Conservation (phyloP, 2,329 filamentous ascomycete genomes). For the Xylariaceae sp. region DNA sequence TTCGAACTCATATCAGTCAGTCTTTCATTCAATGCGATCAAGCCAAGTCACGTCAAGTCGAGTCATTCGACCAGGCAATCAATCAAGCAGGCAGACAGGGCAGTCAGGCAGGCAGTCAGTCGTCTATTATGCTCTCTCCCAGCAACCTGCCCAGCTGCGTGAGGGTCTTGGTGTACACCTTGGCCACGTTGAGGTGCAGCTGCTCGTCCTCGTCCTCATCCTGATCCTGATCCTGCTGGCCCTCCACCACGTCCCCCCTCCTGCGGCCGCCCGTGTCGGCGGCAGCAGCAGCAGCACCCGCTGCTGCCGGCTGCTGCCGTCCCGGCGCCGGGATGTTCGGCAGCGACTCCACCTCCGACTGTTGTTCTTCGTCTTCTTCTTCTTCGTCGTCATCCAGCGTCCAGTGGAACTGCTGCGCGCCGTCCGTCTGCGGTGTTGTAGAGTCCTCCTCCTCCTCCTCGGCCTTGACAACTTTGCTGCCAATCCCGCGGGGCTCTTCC, state of each 20-base stretch:
- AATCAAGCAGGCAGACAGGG: no score
- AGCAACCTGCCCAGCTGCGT: conserved; percentile 31
- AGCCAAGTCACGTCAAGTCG: no score
- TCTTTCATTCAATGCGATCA: no score
- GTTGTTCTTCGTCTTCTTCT: conserved; percentile 23
- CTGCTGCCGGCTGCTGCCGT: background rate
- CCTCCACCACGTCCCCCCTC: conserved; percentile 6
- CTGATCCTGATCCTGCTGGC: conserved; percentile 21
- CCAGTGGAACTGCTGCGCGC: conserved; percentile 23
- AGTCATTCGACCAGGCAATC: no score
- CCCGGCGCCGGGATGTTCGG: conserved; percentile 3
- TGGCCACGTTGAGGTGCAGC: conserved; percentile 47
- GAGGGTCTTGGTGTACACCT: conserved; percentile 30
- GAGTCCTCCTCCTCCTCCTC: conserved; percentile 8
- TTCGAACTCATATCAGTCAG: no score
- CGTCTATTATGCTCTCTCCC: conserved; percentile 12
- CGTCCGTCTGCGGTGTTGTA: conserved; percentile 1
- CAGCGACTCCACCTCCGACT: conserved; percentile 14
- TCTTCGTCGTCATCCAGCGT: conserved; percentile 24
- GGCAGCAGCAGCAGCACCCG: background rate
- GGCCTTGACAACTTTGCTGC: conserved; percentile 16
- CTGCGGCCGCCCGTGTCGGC: conserved; percentile 16
- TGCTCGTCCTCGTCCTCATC: conserved; percentile 30
- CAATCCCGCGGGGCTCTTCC: conserved; percentile 25
- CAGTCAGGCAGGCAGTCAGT: conserved; percentile 6